Percentiles rank a stretch among this genome's conserved stretches.
Conservation (phyloP, 108 stramenopile species). For the Chaetoceros muelleri region DNA sequence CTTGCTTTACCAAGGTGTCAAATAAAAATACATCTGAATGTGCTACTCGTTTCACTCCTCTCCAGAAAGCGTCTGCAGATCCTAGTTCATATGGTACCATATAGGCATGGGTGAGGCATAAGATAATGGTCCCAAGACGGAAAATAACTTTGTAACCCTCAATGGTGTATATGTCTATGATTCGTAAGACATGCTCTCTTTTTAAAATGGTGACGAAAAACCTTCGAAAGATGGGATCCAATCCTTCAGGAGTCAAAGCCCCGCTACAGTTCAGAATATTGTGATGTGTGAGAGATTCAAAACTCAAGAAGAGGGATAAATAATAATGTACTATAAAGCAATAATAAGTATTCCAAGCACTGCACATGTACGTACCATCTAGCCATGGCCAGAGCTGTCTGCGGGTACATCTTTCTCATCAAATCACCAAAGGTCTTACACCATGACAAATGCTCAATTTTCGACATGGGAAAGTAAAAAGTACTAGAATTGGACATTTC, state of each 20-base stretch:
- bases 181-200: conserved; percentile 30
- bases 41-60: conserved; percentile 16
- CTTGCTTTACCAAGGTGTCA: conserved; percentile 42
- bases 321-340: too few species aligned
- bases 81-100: conserved; percentile 16
- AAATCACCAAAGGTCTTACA: conserved; percentile 50
- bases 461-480: conserved; percentile 43
- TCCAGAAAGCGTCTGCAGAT: conserved; percentile 25
- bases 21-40: conserved; percentile 31
- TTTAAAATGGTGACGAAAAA: conserved; percentile 54
- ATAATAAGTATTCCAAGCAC: too few species aligned
- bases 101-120: conserved; percentile 34
- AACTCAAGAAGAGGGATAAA: too few species aligned
- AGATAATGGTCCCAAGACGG: conserved; percentile 58
- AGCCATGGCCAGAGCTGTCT: conserved; percentile 31
- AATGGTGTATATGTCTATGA: conserved; percentile 73
- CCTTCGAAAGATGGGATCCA: conserved; percentile 54
- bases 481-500: conserved; percentile 55
- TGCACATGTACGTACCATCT: not conserved
- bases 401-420: conserved; percentile 38
- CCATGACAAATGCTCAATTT: conserved; percentile 48
- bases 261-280: conserved; percentile 14
- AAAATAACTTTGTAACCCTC: conserved; percentile 74
- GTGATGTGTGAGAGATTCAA: not conserved
- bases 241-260: conserved; percentile 27